phyloP scores from a whole-genome alignment of 352 stramenopile species.

The Pythium brassicae region DNA sequence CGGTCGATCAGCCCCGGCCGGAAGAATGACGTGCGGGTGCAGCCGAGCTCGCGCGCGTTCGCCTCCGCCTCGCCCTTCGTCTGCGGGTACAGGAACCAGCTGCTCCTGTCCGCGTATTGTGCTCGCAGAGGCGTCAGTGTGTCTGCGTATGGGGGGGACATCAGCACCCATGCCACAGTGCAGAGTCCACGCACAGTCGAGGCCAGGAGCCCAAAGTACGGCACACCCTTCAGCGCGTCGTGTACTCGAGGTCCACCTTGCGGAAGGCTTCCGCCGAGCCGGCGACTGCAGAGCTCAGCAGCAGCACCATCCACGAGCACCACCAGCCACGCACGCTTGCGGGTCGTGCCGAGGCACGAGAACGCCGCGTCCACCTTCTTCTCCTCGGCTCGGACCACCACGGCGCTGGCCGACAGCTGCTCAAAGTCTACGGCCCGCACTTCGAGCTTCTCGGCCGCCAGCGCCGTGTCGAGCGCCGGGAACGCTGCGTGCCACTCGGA shows the following conservation, averaged over 20 bases:
- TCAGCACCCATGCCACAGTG: too few relatives aligned
- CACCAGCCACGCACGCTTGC: conserved; percentile 54
- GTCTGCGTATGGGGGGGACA: too few relatives aligned
- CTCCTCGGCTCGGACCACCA: conserved; percentile 9
- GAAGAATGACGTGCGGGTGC: conserved; percentile 55
- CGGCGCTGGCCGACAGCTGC: conserved; percentile 27
- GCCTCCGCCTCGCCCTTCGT: conserved; percentile 74
- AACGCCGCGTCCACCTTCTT: conserved; percentile 65
- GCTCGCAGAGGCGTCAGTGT: too few relatives aligned
- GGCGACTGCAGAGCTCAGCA: too few relatives aligned
- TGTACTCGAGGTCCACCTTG: conserved; percentile 80
- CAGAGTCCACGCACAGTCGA: too few relatives aligned
- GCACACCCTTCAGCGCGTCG: conserved; percentile 35
- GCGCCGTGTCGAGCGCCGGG: conserved; percentile 30
- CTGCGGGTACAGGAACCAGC: conserved; percentile 76
- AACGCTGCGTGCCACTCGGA: conserved; percentile 36
- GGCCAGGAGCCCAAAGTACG: conserved; percentile 71
- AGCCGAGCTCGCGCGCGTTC: conserved; percentile 50
- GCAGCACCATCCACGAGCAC: too few relatives aligned
- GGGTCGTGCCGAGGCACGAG: conserved; percentile 68
- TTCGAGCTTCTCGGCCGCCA: conserved; percentile 45
- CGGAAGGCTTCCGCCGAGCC: conserved; percentile 61
- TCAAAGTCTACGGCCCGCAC: conserved; percentile 56
- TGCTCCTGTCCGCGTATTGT: conserved; percentile 67
- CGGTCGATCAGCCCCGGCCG: conserved; percentile 57